Evolutionary conservation across 768 basidiomycete genomes (phyloP).

Genomic region (Calocera viscosa): DNA sequence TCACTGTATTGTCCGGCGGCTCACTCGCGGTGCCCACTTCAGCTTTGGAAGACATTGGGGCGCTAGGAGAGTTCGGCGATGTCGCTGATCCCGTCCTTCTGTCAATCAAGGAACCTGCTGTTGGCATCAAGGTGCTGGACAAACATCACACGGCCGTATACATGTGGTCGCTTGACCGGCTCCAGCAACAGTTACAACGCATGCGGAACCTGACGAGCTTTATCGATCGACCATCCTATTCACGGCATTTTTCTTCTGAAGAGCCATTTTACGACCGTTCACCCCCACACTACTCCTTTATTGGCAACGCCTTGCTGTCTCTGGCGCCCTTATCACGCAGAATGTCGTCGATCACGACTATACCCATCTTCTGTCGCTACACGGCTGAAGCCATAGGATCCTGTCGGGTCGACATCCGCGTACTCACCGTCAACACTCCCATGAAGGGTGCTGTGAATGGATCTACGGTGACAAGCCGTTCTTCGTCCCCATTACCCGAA

Average conservation of each 20-base stretch:
- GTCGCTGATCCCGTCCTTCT: conserved; percentile 71
- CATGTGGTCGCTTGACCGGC: conserved; percentile 78
- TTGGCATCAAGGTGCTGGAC: conserved; percentile 86
- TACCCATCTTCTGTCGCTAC: conserved; percentile 87
- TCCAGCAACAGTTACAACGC: conserved; percentile 76
- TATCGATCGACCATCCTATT: conserved; percentile 84
- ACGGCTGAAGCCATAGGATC: conserved; percentile 93
- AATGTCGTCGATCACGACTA: conserved; percentile 56
- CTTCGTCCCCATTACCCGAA: conserved; percentile 61
- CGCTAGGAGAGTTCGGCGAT: conserved; percentile 84
- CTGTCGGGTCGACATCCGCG: conserved; percentile 74
- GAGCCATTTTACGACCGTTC: conserved; percentile 87
- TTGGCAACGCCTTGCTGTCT: conserved; percentile 75
- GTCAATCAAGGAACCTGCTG: conserved; percentile 63
- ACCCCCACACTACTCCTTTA: conserved; percentile 80
- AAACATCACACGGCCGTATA: conserved; percentile 76
- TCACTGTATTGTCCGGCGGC: conserved; percentile 75
- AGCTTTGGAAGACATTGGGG: conserved; percentile 72
- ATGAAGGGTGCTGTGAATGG: conserved; percentile 43
- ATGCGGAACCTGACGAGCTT: conserved; percentile 90
- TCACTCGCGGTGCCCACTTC: conserved; percentile 67
- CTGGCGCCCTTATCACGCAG: conserved; percentile 68
- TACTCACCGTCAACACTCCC: conserved; percentile 55
- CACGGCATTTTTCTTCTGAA: conserved; percentile 84
- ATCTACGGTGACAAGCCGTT: conserved; percentile 55